Evolutionary conservation across 2,329 filamentous ascomycete species (phyloP).

Genomic region (Teratosphaeriaceae sp.): DNA sequence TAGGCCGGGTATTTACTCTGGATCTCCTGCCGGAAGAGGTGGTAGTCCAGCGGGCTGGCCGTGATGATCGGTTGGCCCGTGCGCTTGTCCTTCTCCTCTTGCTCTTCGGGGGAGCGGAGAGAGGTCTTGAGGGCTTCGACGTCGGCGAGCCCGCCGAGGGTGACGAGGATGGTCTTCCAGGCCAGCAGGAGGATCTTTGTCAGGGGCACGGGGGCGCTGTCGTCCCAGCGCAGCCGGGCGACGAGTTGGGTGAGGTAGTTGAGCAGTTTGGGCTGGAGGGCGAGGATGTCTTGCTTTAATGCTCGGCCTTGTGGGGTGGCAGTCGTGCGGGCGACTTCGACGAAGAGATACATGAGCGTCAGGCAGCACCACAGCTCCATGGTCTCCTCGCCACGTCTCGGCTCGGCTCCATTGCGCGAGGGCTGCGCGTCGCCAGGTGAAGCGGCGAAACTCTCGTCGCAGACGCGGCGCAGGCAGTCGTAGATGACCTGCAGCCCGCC

Average conservation of each 20-base stretch:
- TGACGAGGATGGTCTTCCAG: slow-evolving; percentile 85
- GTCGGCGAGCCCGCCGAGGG: slow-evolving; percentile 73
- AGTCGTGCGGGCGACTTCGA: slow-evolving; percentile 38
- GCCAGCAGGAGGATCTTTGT: slow-evolving; percentile 59
- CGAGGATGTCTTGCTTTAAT: slow-evolving; percentile 29
- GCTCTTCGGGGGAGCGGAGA: slow-evolving; percentile 49
- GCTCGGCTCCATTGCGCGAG: slow-evolving; percentile 19
- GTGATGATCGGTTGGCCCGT: slow-evolving; percentile 75
- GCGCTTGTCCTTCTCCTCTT: neutral
- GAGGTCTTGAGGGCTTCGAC: slow-evolving; percentile 67
- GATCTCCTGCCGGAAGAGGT: slow-evolving; percentile 92
- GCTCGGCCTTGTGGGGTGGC: slow-evolving; percentile 17
- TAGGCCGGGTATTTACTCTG: slow-evolving; percentile 98
- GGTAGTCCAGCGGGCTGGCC: slow-evolving; percentile 91
- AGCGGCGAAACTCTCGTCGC: slow-evolving; percentile 23
- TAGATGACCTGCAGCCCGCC: slow-evolving; percentile 36
- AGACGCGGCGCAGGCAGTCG: slow-evolving; percentile 29
- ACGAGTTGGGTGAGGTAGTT: slow-evolving; percentile 62
- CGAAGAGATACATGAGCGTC: slow-evolving; percentile 43
- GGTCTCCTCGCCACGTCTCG: slow-evolving; percentile 24
- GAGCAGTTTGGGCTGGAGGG: slow-evolving; percentile 54
- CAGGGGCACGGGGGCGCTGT: slow-evolving; percentile 52
- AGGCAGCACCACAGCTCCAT: slow-evolving; percentile 44
- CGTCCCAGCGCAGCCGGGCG: slow-evolving; percentile 49
- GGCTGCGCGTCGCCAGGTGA: slow-evolving; percentile 3